A percentile compares a stretch with the other conserved stretches of the same genome.
Conservation (phyloP, 768 basidiomycete species). For the Boletus vinaceobasis region DNA sequence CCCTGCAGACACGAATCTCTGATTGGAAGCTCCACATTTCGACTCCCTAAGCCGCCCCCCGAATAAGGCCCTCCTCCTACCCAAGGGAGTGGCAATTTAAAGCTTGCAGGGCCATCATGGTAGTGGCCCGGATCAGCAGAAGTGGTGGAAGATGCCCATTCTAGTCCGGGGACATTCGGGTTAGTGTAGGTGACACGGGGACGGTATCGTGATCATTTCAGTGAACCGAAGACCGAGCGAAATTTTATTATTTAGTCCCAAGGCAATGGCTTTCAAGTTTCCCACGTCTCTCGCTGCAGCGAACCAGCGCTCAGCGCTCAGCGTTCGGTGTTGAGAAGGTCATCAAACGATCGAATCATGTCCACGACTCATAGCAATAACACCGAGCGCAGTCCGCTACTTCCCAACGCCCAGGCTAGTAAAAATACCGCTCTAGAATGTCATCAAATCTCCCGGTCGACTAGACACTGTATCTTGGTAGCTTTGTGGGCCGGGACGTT, state of each 20-base stretch:
- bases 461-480: constrained; percentile 59
- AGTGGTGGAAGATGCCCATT: too few relatives aligned
- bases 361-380: not conserved
- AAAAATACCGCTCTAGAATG: constrained; percentile 38
- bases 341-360: not conserved
- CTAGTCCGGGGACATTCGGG: too few relatives aligned
- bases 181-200: too few relatives aligned
- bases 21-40: too few relatives aligned
- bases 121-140: too few relatives aligned
- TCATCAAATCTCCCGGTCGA: constrained; percentile 53
- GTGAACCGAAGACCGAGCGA: not conserved
- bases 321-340: not conserved
- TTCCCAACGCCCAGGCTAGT: constrained; percentile 4
- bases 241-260: not conserved
- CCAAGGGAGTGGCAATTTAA: too few relatives aligned
- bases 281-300: not conserved
- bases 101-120: too few relatives aligned
- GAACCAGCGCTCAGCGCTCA: too few relatives aligned
- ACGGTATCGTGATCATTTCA: not conserved
- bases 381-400: constrained; percentile 29
- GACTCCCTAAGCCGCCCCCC: too few relatives aligned
- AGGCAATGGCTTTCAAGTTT: not conserved
- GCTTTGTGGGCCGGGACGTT: constrained; percentile 70
- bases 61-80: too few relatives aligned
- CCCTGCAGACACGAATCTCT: too few relatives aligned